Evolutionary conservation across 495 filamentous ascomycete genomes (phyloP), one percentile per base, ranked within the genome.

Genomic region (Glonium stellatum): DNA sequence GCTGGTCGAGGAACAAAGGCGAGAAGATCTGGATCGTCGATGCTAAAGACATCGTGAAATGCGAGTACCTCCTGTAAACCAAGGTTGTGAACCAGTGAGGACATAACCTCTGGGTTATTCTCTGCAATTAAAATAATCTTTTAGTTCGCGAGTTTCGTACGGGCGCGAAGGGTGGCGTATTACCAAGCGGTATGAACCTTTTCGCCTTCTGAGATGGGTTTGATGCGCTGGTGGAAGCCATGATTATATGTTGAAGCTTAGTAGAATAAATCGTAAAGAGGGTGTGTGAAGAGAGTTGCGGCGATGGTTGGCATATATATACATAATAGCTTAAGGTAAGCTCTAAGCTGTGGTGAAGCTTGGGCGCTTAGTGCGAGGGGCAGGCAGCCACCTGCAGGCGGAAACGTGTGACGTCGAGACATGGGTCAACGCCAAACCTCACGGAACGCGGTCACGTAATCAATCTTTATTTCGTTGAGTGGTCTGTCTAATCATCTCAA

Each of bases 101-200:
- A 69, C 69, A 84, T 77, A 12, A 84, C 78, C 49, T 82, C 79
- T 13, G 83, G 83, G 60, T 85, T 86, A 72, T 85, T 85, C 63
- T 86, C 83, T 85, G 66, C 18, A 35, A 27, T 35, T 37, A 12
- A 25, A 18, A n/a, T 22, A 2, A 31, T 18, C 37, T 27, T 37
- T 68, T 55, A 65, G n/a, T 55, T 25, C 11, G 55, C 51, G 21
- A 4, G 2, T 18, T 13, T 11, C 37, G 11, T 21, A 12, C n/a
- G 6, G n/a, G 12, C 46, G 46, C 27, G 34, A 19, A 35, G 36
- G 31, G 46, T 37, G 52, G 13, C 48, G 25, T 54, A 60, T n/a
- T 54, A 67, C 67, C 67, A 22, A 69, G 65, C 50, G 67, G 67
- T 34, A 69, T 37, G 52, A 69, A 69, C 54, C 65, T 63, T 58